Percentiles rank a stretch among this genome's conserved stretches.
These are phyloP conservation scores for Cadophora sp. DNA, from an alignment of 2,329 filamentous ascomycete genomes.

Conservation along the genomic window DNA sequence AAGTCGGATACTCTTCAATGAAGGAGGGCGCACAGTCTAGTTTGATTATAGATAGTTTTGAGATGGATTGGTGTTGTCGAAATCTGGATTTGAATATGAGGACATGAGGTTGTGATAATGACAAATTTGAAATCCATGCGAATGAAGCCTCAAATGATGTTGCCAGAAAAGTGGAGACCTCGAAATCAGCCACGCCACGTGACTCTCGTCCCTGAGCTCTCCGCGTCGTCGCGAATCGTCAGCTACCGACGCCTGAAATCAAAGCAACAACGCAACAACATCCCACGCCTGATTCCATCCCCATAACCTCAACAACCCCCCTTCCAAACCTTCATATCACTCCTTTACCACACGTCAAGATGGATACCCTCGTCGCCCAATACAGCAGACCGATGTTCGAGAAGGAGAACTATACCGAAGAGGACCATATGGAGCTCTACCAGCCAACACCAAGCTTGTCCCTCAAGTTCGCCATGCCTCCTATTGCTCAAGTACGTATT, in stretches of 20 bases:
- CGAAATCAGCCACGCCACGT: not conserved
- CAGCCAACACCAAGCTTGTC: constrained; percentile 78
- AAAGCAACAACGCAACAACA: constrained; percentile 38
- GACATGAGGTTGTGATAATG: no score
- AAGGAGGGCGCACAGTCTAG: not conserved
- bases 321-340: constrained; percentile 29
- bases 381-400: constrained; percentile 83
- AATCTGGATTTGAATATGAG: no score
- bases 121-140: no score
- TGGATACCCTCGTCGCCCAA: constrained; percentile 93
- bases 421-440: constrained; percentile 76
- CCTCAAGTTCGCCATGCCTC: constrained; percentile 93
- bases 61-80: not conserved
- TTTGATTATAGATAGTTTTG: not conserved
- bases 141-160: not conserved
- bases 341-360: constrained; percentile 49
- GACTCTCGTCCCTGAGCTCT: not conserved
- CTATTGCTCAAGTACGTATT: constrained; percentile 80
- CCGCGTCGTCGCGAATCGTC: constrained; percentile 37
- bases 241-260: constrained; percentile 40
- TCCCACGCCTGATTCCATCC: constrained; percentile 24
- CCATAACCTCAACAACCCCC: constrained; percentile 17
- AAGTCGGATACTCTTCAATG: no score
- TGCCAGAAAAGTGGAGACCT: constrained; percentile 8
- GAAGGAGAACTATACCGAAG: constrained; percentile 72